phyloP scores from a whole-genome alignment of 2,329 filamentous ascomycete genomes.

The Hypocrella siamensis region DNA sequence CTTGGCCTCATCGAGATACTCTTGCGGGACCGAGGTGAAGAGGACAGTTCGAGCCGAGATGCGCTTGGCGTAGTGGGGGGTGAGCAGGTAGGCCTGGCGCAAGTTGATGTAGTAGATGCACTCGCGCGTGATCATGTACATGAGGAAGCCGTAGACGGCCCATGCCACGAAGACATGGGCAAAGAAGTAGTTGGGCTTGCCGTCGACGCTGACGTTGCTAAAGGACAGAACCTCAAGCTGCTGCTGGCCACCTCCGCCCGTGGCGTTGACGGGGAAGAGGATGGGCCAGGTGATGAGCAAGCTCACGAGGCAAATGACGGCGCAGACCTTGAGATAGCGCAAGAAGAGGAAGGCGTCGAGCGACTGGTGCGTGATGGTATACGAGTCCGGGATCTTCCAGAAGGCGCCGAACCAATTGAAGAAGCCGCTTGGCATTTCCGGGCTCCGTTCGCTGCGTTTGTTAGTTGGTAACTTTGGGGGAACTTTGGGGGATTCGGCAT shows the following conservation, averaged over 20 bases:
- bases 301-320: conserved; percentile 67
- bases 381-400: conserved; percentile 54
- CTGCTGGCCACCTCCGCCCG: conserved; percentile 47
- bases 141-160: conserved; percentile 73
- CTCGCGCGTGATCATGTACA: conserved; percentile 81
- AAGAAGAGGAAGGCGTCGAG: conserved; percentile 82
- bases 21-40: conserved; percentile 71
- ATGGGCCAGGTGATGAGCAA: conserved; percentile 74
- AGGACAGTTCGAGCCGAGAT: conserved; percentile 85
- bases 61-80: conserved; percentile 65
- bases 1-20: conserved; percentile 59
- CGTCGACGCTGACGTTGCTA: conserved; percentile 28
- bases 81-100: conserved; percentile 83
- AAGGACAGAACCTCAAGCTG: conserved; percentile 42
- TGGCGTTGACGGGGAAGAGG: conserved; percentile 69
- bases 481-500: not conserved
- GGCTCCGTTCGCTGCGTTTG: conserved; percentile 34
- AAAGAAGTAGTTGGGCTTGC: conserved; percentile 52
- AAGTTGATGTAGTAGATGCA: conserved; percentile 87
- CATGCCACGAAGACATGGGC: conserved; percentile 71
- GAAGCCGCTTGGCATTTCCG: conserved; percentile 36
- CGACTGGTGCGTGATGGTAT: conserved; percentile 71
- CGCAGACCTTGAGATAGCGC: conserved; percentile 64
- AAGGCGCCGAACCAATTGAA: conserved; percentile 48
- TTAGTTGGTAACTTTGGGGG: not conserved